phyloP scores from a whole-genome alignment of 106 monocot species.

The Amphibolis antarctica region DNA sequence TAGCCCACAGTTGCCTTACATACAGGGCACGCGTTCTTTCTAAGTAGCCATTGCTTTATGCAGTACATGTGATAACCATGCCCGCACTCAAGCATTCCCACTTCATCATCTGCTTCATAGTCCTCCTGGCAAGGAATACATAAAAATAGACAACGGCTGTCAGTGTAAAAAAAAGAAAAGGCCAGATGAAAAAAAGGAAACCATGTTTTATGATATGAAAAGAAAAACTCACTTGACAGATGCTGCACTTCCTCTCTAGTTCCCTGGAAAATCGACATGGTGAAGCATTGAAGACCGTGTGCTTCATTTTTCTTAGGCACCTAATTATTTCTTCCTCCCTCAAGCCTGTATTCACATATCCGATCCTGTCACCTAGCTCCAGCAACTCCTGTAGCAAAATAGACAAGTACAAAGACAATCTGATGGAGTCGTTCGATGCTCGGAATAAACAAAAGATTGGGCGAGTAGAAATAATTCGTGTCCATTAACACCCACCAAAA shows the following conservation, averaged over 20 bases:
- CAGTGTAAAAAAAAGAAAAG: background rate
- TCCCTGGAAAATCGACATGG: conserved; percentile 25
- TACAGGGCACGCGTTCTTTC: conserved; percentile 88
- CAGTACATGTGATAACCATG: conserved; percentile 73
- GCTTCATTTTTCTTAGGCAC: conserved; percentile 45
- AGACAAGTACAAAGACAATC: background rate
- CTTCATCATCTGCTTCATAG: conserved; percentile 67
- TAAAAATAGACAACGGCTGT: background rate
- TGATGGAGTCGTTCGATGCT: background rate
- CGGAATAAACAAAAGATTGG: background rate
- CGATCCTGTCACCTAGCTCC: conserved; percentile 81
- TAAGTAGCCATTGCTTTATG: conserved; percentile 89
- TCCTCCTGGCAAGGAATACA: conserved; percentile 52
- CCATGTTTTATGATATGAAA: background rate
- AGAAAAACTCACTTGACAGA: conserved; percentile 58
- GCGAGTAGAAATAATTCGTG: too few relatives aligned
- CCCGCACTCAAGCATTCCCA: conserved; percentile 66
- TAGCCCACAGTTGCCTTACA: conserved; percentile 66
- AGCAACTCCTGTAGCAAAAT: conserved; percentile 58
- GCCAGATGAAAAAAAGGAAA: background rate
- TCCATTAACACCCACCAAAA: background rate
- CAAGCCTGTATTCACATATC: conserved; percentile 85
- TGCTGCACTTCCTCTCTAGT: conserved; percentile 68
- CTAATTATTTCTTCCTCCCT: conserved; percentile 77
- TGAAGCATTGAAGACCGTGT: conserved; percentile 28